Percentiles rank a stretch among this genome's conserved stretches.
Evolutionary conservation across 2,329 filamentous ascomycete genomes (phyloP).

Genomic region (Podosphaera fusca): DNA sequence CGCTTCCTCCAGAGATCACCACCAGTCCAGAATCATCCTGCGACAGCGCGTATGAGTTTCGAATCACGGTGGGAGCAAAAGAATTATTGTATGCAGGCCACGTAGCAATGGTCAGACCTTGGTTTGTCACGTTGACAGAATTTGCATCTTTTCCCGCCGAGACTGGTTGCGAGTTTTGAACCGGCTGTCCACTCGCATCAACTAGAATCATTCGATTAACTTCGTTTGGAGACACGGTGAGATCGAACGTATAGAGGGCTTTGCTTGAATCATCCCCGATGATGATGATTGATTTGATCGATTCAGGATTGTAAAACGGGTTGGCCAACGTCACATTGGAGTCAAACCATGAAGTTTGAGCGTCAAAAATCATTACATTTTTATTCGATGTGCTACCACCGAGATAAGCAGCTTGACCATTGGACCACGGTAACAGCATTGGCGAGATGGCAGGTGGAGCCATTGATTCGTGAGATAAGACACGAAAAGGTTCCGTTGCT

Average conservation of each 20-base stretch:
- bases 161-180: slow-evolving; percentile 24
- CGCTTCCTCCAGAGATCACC: slow-evolving; percentile 55
- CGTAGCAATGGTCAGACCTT: slow-evolving; percentile 31
- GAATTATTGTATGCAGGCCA: slow-evolving; percentile 66
- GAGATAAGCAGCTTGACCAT: slow-evolving; percentile 46
- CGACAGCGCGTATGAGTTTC: slow-evolving; percentile 51
- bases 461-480: slow-evolving; percentile 32
- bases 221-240: slow-evolving; percentile 47
- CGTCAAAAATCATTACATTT: slow-evolving; percentile 49
- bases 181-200: slow-evolving; percentile 32
- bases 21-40: slow-evolving; percentile 36
- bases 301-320: slow-evolving; percentile 33
- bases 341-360: slow-evolving; percentile 38
- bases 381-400: slow-evolving; percentile 46
- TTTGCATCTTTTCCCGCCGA: slow-evolving; percentile 4
- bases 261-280: slow-evolving; percentile 54
- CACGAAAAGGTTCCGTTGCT: slow-evolving; percentile 38
- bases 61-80: slow-evolving; percentile 38
- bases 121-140: slow-evolving; percentile 7
- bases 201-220: slow-evolving; percentile 49
- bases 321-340: slow-evolving; percentile 39
- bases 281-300: slow-evolving; percentile 41
- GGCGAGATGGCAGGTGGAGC: slow-evolving; percentile 44
- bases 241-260: slow-evolving; percentile 56
- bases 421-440: slow-evolving; percentile 51